A percentile compares a stretch with the other conserved stretches of the same genome.
Conservation (phyloP, 208 protist genomes). For the Trypanosoma mega region DNA sequence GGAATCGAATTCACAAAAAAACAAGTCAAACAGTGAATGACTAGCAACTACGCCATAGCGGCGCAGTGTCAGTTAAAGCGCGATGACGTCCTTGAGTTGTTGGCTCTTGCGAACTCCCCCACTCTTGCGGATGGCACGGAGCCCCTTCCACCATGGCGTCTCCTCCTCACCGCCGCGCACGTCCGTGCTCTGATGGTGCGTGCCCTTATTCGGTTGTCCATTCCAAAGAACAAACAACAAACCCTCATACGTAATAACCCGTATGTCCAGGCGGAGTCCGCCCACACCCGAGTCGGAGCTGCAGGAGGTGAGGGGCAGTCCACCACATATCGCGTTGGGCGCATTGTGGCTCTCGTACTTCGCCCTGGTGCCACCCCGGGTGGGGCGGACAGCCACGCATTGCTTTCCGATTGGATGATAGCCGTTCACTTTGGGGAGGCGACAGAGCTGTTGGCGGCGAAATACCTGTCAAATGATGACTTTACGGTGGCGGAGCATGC, state of each 20-base stretch:
- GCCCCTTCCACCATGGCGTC: constrained; percentile 18
- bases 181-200: constrained; percentile 41
- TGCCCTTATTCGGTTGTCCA: constrained; percentile 54
- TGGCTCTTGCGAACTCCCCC: constrained; percentile 31
- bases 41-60: constrained; percentile 45
- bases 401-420: constrained; percentile 48
- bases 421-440: constrained; percentile 69
- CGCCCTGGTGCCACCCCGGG: constrained; percentile 27
- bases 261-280: constrained; percentile 33
- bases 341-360: constrained; percentile 51
- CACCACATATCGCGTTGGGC: constrained; percentile 56
- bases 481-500: constrained; percentile 57
- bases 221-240: constrained; percentile 43
- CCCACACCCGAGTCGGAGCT: not conserved
- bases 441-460: constrained; percentile 46
- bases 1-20: no score
- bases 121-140: not conserved
- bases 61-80: constrained; percentile 57
- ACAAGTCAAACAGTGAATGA: no score
- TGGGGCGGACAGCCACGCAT: constrained; percentile 5
- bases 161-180: constrained; percentile 43
- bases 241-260: constrained; percentile 50
- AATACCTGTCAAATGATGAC: constrained; percentile 47
- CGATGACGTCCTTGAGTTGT: constrained; percentile 55
- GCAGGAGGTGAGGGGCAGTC: constrained; percentile 2